Evolutionary conservation across 2,329 filamentous ascomycete species (phyloP).

Genomic region (Penicillium nordicum): DNA sequence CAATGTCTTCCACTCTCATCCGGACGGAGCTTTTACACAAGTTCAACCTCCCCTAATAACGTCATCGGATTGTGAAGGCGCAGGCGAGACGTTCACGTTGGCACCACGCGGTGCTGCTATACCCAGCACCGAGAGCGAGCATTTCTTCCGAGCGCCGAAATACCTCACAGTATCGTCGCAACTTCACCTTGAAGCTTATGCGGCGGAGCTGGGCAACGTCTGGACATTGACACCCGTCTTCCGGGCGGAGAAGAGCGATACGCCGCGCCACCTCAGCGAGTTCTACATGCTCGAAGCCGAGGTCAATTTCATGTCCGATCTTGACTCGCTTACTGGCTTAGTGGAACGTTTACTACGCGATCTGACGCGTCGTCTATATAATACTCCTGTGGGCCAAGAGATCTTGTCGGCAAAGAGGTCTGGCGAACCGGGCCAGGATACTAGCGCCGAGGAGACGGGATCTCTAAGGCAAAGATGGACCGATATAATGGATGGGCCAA

Average conservation of each 20-base stretch:
- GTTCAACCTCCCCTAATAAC: constrained; percentile 92
- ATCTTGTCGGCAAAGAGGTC: constrained; percentile 49
- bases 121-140: constrained; percentile 39
- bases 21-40: constrained; percentile 60
- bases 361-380: constrained; percentile 50
- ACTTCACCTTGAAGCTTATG: constrained; percentile 86
- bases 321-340: constrained; percentile 71
- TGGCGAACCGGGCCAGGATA: constrained; percentile 43
- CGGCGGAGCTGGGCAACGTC: constrained; percentile 82
- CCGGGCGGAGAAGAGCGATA: constrained; percentile 88
- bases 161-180: constrained; percentile 95
- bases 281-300: constrained; percentile 99
- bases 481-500: constrained; percentile 53
- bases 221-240: constrained; percentile 95
- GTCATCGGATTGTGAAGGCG: constrained; percentile 94
- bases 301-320: constrained; percentile 69
- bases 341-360: constrained; percentile 72
- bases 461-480: constrained; percentile 68
- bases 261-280: constrained; percentile 87
- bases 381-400: constrained; percentile 54
- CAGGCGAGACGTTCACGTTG: constrained; percentile 86
- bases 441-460: constrained; percentile 26
- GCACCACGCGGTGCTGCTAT: constrained; percentile 41
- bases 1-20: constrained; percentile 65
- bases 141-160: constrained; percentile 83